These are phyloP conservation scores for Trypanosoma scelopori DNA, from an alignment of 208 protist species.

Conservation along the genomic window DNA sequence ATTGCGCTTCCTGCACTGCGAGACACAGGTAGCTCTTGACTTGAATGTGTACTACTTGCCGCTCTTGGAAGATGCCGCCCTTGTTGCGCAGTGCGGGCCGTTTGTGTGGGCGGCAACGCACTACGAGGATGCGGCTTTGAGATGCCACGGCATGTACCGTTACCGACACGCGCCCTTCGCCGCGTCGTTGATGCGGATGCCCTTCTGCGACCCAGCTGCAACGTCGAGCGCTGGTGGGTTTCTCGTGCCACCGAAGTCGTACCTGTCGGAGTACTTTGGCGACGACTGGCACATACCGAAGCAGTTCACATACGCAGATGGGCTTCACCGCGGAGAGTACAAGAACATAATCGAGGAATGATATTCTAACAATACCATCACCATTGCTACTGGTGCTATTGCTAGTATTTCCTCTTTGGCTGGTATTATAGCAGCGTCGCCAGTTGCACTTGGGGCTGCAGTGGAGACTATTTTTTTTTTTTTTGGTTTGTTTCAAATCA, in stretches of 20 bases:
- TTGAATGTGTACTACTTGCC: conserved; percentile 86
- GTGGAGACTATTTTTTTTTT: too few species aligned
- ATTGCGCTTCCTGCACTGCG: conserved; percentile 66
- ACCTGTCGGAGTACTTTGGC: conserved; percentile 85
- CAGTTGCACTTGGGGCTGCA: too few species aligned
- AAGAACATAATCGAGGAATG: conserved; percentile 85
- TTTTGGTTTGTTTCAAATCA: too few species aligned
- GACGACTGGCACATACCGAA: conserved; percentile 71
- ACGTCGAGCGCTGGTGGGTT: conserved; percentile 27
- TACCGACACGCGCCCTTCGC: conserved; percentile 67
- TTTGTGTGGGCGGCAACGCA: conserved; percentile 86
- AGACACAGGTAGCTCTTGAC: conserved; percentile 67
- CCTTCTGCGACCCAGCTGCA: conserved; percentile 44
- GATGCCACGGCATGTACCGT: conserved; percentile 82
- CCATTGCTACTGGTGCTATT: not conserved
- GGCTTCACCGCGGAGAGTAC: conserved; percentile 59
- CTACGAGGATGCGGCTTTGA: conserved; percentile 55
- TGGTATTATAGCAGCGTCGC: not conserved
- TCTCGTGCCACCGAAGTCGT: conserved; percentile 53
- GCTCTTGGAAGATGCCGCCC: conserved; percentile 34
- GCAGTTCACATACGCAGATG: conserved; percentile 75
- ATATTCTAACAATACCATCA: not conserved
- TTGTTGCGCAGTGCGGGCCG: conserved; percentile 31
- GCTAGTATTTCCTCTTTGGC: not conserved
- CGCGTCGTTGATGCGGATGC: conserved; percentile 22